phyloP scores from a whole-genome alignment of 768 basidiomycete species.

The Leccinum pellstonianum region DNA sequence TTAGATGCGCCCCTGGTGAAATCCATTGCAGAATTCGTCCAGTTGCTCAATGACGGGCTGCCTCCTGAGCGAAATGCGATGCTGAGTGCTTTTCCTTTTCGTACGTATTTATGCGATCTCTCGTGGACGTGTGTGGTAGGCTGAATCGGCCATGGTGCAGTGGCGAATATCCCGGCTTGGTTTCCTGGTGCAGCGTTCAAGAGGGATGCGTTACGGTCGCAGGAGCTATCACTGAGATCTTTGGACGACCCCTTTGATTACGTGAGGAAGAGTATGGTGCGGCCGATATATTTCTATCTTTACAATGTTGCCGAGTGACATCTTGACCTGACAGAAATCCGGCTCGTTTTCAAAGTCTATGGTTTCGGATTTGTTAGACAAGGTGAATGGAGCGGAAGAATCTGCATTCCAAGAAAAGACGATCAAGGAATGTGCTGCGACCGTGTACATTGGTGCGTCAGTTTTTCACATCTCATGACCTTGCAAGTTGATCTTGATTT shows the following conservation, averaged over 20 bases:
- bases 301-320: background rate
- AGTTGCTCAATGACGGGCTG: conserved; percentile 24
- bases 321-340: conserved; percentile 13
- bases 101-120: conserved; percentile 16
- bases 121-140: background rate
- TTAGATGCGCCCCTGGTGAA: conserved; percentile 29
- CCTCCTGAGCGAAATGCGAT: conserved; percentile 27
- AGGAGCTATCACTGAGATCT: conserved; percentile 22
- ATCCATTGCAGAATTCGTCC: conserved; percentile 24
- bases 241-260: conserved; percentile 31
- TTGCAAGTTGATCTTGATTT: background rate
- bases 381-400: conserved; percentile 17
- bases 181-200: conserved; percentile 33
- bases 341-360: conserved; percentile 29
- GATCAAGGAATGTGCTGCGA: conserved; percentile 30
- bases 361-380: conserved; percentile 28
- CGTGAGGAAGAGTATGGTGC: conserved; percentile 26
- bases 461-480: background rate
- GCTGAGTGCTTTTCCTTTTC: conserved; percentile 31
- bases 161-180: conserved; percentile 29
- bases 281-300: conserved; percentile 1
- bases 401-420: conserved; percentile 19
- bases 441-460: conserved; percentile 31
- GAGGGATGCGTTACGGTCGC: conserved; percentile 27
- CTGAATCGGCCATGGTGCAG: conserved; percentile 16